Evolutionary conservation across 164 flowering plant species (phyloP).

Genomic region (Kalanchoe fedtschenkoi): DNA sequence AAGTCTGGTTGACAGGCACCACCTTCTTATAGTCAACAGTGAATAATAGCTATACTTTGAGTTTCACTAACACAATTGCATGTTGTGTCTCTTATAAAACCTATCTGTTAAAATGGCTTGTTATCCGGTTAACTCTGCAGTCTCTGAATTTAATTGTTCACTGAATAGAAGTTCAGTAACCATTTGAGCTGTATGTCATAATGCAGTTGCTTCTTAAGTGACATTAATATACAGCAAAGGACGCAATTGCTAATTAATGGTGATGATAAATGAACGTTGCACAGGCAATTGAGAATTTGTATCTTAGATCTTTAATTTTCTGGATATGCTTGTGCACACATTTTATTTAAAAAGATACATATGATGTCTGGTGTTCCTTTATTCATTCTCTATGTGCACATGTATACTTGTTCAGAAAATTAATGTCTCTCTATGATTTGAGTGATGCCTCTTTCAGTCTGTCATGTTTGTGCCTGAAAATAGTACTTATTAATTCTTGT

Average conservation of each 20-base stretch:
- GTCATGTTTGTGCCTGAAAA: not conserved
- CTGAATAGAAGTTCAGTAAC: too few species aligned
- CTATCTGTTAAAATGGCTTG: not conserved
- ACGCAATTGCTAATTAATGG: too few species aligned
- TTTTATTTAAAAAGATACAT: too few species aligned
- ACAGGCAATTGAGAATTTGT: too few species aligned
- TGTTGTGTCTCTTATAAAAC: not conserved
- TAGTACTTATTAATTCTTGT: not conserved
- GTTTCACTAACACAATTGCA: not conserved
- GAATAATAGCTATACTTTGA: not conserved
- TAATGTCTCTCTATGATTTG: not conserved
- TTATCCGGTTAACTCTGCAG: too few species aligned
- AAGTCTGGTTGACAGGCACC: not conserved
- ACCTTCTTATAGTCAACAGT: not conserved
- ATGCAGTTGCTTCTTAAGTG: too few species aligned
- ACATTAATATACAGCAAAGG: too few species aligned
- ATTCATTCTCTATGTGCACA: not conserved
- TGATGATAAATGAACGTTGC: too few species aligned
- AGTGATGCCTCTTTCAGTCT: not conserved
- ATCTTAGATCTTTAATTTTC: too few species aligned
- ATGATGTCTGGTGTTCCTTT: not conserved
- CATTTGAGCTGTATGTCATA: too few species aligned
- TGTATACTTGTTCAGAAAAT: not conserved
- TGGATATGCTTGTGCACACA: too few species aligned
- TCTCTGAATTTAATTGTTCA: too few species aligned